Conservation (phyloP, 1,284 basidiomycete species). For the Apiotrichum sp. region DNA sequence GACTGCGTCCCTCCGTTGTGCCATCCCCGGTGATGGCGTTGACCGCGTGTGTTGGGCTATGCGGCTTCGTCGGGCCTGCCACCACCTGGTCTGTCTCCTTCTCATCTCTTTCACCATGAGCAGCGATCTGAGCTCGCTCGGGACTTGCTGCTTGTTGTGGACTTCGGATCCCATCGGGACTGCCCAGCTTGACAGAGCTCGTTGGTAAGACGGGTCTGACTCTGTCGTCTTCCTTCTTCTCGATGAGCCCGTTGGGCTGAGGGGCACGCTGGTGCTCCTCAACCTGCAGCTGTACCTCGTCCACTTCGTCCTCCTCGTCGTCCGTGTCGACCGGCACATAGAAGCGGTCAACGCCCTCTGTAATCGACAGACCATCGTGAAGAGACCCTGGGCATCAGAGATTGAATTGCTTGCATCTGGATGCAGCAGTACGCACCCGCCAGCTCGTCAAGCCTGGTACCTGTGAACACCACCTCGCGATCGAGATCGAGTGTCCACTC, state of each 20-base stretch:
- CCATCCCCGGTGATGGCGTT: too few relatives aligned
- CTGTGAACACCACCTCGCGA: constrained; percentile 22
- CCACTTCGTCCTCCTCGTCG: constrained; percentile 15
- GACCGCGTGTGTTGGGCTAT: not conserved
- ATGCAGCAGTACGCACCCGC: constrained; percentile 17
- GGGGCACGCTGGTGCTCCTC: not conserved
- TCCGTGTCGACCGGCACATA: constrained; percentile 21
- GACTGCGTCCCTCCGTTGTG: not conserved
- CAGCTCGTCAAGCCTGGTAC: constrained; percentile 22
- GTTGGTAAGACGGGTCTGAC: too few relatives aligned
- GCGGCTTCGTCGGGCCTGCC: not conserved
- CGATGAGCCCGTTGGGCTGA: too few relatives aligned
- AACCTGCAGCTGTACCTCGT: not conserved
- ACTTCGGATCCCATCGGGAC: too few relatives aligned
- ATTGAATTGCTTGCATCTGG: not conserved
- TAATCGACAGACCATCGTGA: constrained; percentile 22
- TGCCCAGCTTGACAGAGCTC: too few relatives aligned
- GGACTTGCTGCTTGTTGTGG: too few relatives aligned
- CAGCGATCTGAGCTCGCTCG: too few relatives aligned
- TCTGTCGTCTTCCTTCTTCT: too few relatives aligned
- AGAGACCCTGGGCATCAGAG: constrained; percentile 20
- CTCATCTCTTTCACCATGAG: too few relatives aligned
- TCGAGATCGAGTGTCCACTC: constrained; percentile 32
- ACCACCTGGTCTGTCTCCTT: too few relatives aligned
- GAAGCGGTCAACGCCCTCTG: constrained; percentile 23